Evolutionary conservation across 495 filamentous ascomycete species (phyloP).

Genomic region (Penicillium crystallinum): DNA sequence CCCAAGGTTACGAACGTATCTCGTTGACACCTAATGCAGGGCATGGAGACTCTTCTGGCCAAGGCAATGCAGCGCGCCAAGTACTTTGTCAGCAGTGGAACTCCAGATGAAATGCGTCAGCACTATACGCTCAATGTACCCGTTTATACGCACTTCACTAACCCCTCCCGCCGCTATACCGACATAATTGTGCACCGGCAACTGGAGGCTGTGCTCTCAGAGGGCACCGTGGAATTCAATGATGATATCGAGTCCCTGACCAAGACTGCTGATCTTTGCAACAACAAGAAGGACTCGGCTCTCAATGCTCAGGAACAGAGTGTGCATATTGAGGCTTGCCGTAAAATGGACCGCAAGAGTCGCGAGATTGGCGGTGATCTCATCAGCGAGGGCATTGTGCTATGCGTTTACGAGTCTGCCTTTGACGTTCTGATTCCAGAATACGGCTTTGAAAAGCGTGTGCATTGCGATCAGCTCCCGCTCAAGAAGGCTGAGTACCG

Average conservation of each 20-base stretch:
- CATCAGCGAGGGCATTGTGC: constrained; percentile 93
- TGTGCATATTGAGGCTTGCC: constrained; percentile 95
- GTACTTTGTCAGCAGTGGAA: constrained; percentile 79
- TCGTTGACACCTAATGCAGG: constrained; percentile 35
- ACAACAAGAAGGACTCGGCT: constrained; percentile 98
- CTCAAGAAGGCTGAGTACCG: constrained; percentile 98
- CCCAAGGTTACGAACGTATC: neutral
- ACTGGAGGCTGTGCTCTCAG: constrained; percentile 79
- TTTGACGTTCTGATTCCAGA: constrained; percentile 98
- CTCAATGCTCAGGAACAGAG: constrained; percentile 98
- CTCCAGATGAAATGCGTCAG: constrained; percentile 63
- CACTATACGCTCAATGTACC: constrained; percentile 93
- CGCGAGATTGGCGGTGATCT: constrained; percentile 83
- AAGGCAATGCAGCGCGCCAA: constrained; percentile 96
- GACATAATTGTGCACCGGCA: constrained; percentile 96
- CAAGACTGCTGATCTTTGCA: constrained; percentile 94
- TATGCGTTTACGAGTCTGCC: constrained; percentile 97
- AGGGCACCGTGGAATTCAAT: constrained; percentile 74
- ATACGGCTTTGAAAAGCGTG: constrained; percentile 97
- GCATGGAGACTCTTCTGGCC: constrained; percentile 91
- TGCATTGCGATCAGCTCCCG: constrained; percentile 96
- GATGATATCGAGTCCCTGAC: constrained; percentile 83
- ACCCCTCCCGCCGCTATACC: constrained; percentile 88
- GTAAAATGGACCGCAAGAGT: constrained; percentile 84
- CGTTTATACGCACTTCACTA: constrained; percentile 95